A percentile compares a stretch with the other conserved stretches of the same genome.
phyloP scores from a whole-genome alignment of 2,329 filamentous ascomycete species.

The Monosporascus sp. region DNA sequence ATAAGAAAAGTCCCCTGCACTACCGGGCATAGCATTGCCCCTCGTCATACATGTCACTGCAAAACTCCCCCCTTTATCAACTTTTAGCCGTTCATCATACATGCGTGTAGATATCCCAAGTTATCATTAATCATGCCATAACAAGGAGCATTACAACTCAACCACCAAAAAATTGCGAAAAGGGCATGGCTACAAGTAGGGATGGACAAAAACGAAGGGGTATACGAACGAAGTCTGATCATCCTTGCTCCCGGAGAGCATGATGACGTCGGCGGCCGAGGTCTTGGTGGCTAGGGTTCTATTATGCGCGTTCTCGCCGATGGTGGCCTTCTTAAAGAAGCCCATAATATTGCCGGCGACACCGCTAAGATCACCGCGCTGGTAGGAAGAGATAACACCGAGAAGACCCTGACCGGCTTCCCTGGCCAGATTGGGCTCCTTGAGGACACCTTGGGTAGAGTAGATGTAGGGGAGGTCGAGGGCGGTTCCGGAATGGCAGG shows the following conservation, averaged over 20 bases:
- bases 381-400: conserved; percentile 70
- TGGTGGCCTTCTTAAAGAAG: conserved; percentile 82
- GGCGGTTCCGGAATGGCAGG: conserved; percentile 72
- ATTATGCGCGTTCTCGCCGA: conserved; percentile 69
- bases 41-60: neutral
- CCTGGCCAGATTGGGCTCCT: conserved; percentile 76
- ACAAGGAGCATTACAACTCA: neutral
- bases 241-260: conserved; percentile 97
- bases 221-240: conserved; percentile 76
- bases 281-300: conserved; percentile 85
- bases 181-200: conserved; percentile 7
- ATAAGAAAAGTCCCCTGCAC: neutral
- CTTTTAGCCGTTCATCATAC: neutral
- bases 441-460: conserved; percentile 73
- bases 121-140: neutral
- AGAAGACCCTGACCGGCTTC: conserved; percentile 70
- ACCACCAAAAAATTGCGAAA: neutral
- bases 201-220: conserved; percentile 19
- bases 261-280: conserved; percentile 89
- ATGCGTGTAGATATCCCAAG: neutral
- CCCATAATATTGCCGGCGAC: conserved; percentile 77
- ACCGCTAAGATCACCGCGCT: conserved; percentile 74
- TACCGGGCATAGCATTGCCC: neutral
- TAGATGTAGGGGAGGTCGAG: conserved; percentile 76
- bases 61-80: neutral